Evolutionary conservation across 305 asterid species (phyloP).

Genomic region (Fraxinus baroniana): DNA sequence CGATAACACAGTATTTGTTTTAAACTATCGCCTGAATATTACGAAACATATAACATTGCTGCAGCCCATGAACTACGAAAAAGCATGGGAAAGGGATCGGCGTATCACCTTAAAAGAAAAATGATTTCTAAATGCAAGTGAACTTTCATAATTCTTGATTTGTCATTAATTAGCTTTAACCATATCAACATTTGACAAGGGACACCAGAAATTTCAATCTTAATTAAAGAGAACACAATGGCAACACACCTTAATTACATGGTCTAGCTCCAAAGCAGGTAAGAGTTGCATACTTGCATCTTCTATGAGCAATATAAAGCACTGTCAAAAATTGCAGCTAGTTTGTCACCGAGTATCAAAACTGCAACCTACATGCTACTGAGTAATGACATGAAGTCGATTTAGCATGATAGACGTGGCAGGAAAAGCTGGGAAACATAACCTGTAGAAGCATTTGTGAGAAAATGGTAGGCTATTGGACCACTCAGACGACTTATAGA

Average conservation of each 20-base stretch:
- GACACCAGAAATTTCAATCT: conserved; percentile 25
- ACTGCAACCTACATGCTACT: conserved; percentile 81
- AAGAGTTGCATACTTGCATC: conserved; percentile 19
- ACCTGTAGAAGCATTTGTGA: conserved; percentile 78
- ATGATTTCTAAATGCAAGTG: neutral
- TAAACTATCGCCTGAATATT: neutral
- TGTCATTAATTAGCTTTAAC: conserved; percentile 12
- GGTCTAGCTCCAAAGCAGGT: conserved; percentile 24
- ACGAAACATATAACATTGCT: neutral
- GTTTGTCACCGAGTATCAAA: conserved; percentile 66
- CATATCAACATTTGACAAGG: conserved; percentile 37
- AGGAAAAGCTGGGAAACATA: conserved; percentile 72
- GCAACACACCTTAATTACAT: conserved; percentile 25
- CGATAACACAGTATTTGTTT: neutral
- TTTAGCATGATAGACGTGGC: conserved; percentile 41
- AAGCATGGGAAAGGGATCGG: neutral
- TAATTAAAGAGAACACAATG: conserved; percentile 12
- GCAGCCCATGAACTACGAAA: neutral
- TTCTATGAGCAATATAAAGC: conserved; percentile 26
- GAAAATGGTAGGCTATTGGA: conserved; percentile 72
- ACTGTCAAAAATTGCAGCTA: conserved; percentile 20
- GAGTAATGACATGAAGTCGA: conserved; percentile 60
- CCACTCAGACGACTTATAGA: conserved; percentile 46
- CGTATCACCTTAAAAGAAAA: neutral
- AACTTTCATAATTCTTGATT: conserved; percentile 4